A percentile compares a stretch with the other conserved stretches of the same genome.
These are phyloP conservation scores for Sporothrix phasma DNA, from an alignment of 2,329 filamentous ascomycete genomes.

Conservation along the genomic window DNA sequence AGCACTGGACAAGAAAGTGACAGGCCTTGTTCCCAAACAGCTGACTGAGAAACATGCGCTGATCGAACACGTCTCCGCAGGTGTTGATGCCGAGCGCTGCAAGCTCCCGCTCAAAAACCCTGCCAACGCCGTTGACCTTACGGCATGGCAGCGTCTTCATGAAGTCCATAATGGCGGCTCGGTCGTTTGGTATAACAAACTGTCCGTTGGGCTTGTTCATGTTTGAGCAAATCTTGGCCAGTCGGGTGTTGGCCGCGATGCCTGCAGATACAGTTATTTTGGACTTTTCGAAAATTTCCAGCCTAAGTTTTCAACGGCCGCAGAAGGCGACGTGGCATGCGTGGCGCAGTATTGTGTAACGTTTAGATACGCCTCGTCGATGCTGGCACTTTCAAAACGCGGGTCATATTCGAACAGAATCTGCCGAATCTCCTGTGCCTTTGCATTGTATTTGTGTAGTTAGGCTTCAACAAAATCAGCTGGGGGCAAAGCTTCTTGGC, in stretches of 20 bases:
- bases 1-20: conserved; percentile 72
- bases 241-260: conserved; percentile 83
- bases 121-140: conserved; percentile 90
- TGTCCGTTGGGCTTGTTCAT: conserved; percentile 96
- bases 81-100: conserved; percentile 78
- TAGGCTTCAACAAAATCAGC: conserved; percentile 70
- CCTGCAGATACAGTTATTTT: conserved; percentile 87
- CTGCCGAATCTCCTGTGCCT: conserved; percentile 76
- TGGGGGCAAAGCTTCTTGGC: conserved; percentile 88
- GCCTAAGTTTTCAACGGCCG: conserved; percentile 70
- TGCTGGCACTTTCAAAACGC: conserved; percentile 83
- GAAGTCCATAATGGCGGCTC: conserved; percentile 68
- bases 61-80: conserved; percentile 74
- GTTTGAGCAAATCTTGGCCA: conserved; percentile 94
- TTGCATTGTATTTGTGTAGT: conserved; percentile 88
- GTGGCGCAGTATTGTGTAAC: conserved; percentile 75
- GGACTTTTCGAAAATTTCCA: conserved; percentile 63
- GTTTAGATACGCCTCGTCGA: conserved; percentile 94
- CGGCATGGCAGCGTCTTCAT: conserved; percentile 75
- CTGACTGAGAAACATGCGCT: conserved; percentile 61
- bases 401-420: conserved; percentile 82
- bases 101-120: conserved; percentile 86
- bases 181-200: conserved; percentile 62
- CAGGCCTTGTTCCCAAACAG: conserved; percentile 90
- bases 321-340: conserved; percentile 57